Conservation (phyloP, 139 green algal genomes). For the Chlorella sp. region DNA sequence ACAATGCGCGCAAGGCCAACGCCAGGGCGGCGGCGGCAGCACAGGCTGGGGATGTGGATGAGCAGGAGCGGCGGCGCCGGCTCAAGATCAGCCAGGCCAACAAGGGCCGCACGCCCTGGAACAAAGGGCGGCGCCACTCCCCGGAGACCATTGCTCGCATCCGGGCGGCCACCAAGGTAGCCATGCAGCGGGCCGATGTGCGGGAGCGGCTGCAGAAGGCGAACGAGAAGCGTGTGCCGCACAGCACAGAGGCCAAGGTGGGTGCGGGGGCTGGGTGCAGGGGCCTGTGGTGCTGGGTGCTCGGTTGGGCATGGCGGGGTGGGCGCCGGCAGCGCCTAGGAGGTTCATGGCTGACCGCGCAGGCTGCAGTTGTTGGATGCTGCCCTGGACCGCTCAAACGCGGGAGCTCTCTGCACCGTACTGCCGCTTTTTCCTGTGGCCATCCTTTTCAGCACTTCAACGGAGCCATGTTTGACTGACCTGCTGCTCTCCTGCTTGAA, state of each 20-base stretch:
- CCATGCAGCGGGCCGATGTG: constrained; percentile 59
- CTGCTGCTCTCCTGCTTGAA: neutral
- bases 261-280: neutral
- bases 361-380: too few species aligned
- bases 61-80: constrained; percentile 56
- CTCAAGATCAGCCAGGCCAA: constrained; percentile 68
- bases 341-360: too few species aligned
- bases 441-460: neutral
- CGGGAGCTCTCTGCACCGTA: too few species aligned
- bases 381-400: too few species aligned
- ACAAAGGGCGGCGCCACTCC: constrained; percentile 66
- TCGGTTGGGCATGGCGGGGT: too few species aligned
- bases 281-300: neutral
- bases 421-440: too few species aligned
- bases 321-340: too few species aligned
- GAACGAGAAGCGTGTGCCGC: constrained; percentile 20
- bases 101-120: constrained; percentile 67
- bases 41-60: neutral
- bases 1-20: too few species aligned
- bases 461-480: neutral
- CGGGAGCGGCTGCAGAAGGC: constrained; percentile 33
- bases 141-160: constrained; percentile 48
- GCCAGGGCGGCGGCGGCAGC: too few species aligned
- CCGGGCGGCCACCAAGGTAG: constrained; percentile 38
- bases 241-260: constrained; percentile 34